phyloP scores from a whole-genome alignment of 345 rosid genomes.

The Rhodamnia rubescens region DNA sequence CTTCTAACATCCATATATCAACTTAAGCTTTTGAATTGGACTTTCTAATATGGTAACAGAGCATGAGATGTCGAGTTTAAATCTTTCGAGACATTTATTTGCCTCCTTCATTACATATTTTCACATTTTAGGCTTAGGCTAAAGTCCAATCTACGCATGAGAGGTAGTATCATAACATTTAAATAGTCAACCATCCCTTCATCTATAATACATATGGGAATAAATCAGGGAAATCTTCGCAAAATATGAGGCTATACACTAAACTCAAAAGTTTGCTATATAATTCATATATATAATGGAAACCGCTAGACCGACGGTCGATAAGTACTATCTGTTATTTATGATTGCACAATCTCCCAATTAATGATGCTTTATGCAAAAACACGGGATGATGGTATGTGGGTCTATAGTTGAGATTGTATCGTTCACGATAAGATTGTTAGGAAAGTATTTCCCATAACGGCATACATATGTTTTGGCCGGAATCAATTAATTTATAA shows the following conservation, averaged over 20 bases:
- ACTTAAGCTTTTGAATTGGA: background rate
- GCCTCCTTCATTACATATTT: background rate
- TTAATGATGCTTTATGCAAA: too few relatives aligned
- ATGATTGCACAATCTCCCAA: too few relatives aligned
- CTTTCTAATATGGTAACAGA: background rate
- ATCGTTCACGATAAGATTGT: too few relatives aligned
- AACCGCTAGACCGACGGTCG: accelerated
- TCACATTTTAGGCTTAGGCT: background rate
- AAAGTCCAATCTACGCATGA: background rate
- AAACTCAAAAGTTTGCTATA: background rate
- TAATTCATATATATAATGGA: background rate
- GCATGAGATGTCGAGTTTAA: background rate
- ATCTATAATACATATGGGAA: background rate
- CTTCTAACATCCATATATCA: background rate
- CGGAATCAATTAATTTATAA: background rate
- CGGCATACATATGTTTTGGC: too few relatives aligned
- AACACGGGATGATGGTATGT: too few relatives aligned
- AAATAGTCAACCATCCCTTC: background rate
- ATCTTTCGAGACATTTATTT: background rate
- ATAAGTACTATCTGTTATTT: too few relatives aligned
- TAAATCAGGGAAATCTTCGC: background rate
- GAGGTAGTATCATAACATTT: background rate
- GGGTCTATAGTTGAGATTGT: too few relatives aligned
- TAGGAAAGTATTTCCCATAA: too few relatives aligned
- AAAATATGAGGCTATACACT: background rate